These are phyloP conservation scores for Pedinophyceae sp. DNA, from an alignment of 139 green algal genomes.

Conservation along the genomic window DNA sequence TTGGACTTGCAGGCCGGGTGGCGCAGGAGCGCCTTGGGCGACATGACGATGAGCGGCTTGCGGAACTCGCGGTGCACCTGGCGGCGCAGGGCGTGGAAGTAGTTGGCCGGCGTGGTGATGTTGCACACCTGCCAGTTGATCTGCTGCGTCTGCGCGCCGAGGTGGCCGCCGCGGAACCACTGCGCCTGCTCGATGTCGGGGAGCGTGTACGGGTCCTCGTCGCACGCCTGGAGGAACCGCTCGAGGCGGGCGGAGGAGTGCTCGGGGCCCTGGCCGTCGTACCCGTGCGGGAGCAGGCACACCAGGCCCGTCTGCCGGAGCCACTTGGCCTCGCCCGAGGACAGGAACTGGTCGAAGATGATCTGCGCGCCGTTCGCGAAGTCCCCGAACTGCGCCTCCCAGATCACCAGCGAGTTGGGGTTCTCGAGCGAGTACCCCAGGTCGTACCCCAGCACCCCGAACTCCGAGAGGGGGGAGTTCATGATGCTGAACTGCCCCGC, in stretches of 20 bases:
- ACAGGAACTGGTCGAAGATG: constrained; percentile 34
- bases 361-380: constrained; percentile 91
- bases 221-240: constrained; percentile 83
- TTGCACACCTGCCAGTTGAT: constrained; percentile 89
- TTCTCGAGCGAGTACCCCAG: constrained; percentile 94
- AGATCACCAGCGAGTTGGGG: constrained; percentile 89
- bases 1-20: constrained; percentile 65
- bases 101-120: constrained; percentile 92
- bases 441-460: constrained; percentile 94
- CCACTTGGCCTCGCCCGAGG: constrained; percentile 28
- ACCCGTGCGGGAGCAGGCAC: constrained; percentile 34
- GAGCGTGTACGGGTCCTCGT: constrained; percentile 80
- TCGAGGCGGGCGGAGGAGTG: constrained; percentile 78
- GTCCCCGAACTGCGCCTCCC: constrained; percentile 96
- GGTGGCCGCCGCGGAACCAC: constrained; percentile 67
- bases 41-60: constrained; percentile 90
- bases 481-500: constrained; percentile 49
- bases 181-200: constrained; percentile 55
- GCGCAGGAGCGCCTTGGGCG: constrained; percentile 89
- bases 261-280: constrained; percentile 76
- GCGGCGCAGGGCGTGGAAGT: constrained; percentile 88
- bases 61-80: constrained; percentile 92
- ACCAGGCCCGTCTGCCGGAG: constrained; percentile 17
- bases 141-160: constrained; percentile 70
- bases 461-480: constrained; percentile 79